Evolutionary conservation across 768 basidiomycete species (phyloP).

Genomic region (Mycena polygramma): DNA sequence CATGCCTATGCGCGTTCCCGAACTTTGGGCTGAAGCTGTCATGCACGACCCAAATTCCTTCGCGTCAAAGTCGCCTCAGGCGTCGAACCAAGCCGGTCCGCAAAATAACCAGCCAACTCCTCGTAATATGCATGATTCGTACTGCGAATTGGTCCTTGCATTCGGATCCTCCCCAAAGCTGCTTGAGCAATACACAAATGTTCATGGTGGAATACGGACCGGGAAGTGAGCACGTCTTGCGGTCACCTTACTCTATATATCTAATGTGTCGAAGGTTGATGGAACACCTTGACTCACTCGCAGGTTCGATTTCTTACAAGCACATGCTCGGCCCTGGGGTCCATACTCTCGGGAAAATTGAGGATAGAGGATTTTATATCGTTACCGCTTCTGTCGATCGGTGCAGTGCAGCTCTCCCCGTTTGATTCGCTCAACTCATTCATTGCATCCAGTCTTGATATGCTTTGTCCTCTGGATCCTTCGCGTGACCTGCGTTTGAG

Average conservation of each 20-base stretch:
- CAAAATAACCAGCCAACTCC: constrained; percentile 51
- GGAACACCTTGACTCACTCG: constrained; percentile 88
- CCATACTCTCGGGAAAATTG: constrained; percentile 65
- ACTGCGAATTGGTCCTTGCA: constrained; percentile 73
- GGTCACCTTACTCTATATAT: not conserved
- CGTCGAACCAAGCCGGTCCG: not conserved
- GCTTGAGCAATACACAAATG: constrained; percentile 79
- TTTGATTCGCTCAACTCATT: not conserved
- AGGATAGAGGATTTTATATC: constrained; percentile 81
- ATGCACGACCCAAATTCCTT: constrained; percentile 46
- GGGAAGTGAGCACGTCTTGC: constrained; percentile 61
- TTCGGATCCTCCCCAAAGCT: constrained; percentile 71
- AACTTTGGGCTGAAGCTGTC: constrained; percentile 72
- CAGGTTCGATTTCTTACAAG: constrained; percentile 87
- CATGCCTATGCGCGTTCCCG: constrained; percentile 67
- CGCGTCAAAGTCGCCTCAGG: constrained; percentile 30
- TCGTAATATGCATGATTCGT: constrained; percentile 79
- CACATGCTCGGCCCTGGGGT: constrained; percentile 80
- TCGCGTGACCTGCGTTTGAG: constrained; percentile 78
- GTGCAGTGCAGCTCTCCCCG: constrained; percentile 46
- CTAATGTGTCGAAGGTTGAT: constrained; percentile 61
- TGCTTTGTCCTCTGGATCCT: constrained; percentile 71
- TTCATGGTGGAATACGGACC: constrained; percentile 76
- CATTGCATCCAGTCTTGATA: constrained; percentile 66
- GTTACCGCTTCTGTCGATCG: constrained; percentile 89